Conservation (phyloP, 768 basidiomycete genomes). For the Boletus sp. region DNA sequence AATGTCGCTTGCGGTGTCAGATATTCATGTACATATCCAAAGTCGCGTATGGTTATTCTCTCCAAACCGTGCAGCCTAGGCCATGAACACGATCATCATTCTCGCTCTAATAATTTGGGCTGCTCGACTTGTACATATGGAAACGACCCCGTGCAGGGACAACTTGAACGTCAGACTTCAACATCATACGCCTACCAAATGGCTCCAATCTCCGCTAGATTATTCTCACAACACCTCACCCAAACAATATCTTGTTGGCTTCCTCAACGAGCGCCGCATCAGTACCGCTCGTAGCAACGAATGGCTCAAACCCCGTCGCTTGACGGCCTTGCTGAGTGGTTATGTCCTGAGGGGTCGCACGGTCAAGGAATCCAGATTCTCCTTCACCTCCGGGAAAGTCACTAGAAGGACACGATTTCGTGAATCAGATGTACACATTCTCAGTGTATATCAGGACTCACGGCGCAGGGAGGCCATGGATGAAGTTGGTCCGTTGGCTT, state of each 20-base stretch:
- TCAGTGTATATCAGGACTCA: slow-evolving; percentile 23
- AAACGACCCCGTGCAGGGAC: neutral
- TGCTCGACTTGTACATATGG: neutral
- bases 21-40: too few relatives aligned
- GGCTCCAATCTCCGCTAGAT: neutral
- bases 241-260: slow-evolving; percentile 29
- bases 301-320: slow-evolving; percentile 44
- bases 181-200: neutral
- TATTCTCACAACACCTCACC: neutral
- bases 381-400: slow-evolving; percentile 55
- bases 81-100: neutral
- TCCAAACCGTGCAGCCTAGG: too few relatives aligned
- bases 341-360: slow-evolving; percentile 37
- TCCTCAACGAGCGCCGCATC: slow-evolving; percentile 23
- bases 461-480: slow-evolving; percentile 50
- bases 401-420: slow-evolving; percentile 20
- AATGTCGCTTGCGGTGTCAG: too few relatives aligned
- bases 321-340: slow-evolving; percentile 35
- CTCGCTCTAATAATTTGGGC: neutral
- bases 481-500: slow-evolving; percentile 47
- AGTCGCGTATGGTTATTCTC: too few relatives aligned
- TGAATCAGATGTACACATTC: too few relatives aligned
- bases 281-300: slow-evolving; percentile 15
- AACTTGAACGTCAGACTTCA: neutral
- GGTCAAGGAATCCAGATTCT: slow-evolving; percentile 43